Percentiles rank a stretch among this genome's conserved stretches.
Evolutionary conservation across 805 yeast species (phyloP).

Genomic region (Saccharomycopsis synnaedendra): DNA sequence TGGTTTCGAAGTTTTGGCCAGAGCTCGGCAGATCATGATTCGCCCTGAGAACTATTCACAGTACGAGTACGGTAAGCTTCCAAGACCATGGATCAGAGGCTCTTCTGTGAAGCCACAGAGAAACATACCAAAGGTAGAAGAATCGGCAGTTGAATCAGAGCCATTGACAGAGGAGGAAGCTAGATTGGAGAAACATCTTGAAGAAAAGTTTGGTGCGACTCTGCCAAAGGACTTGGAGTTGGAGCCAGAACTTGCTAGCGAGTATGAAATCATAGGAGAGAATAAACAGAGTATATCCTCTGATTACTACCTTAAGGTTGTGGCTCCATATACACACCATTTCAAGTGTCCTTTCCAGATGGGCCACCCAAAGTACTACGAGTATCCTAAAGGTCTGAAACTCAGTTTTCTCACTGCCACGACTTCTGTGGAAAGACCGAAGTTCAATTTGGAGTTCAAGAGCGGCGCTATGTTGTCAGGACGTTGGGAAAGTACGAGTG

Average conservation of each 20-base stretch:
- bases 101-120: conserved; percentile 24
- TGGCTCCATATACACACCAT: conserved; percentile 92
- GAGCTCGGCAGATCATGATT: conserved; percentile 84
- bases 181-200: conserved; percentile 24
- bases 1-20: conserved; percentile 80
- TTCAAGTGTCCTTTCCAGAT: conserved; percentile 76
- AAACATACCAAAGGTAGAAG: conserved; percentile 3
- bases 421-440: conserved; percentile 66
- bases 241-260: conserved; percentile 28
- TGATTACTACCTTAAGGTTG: conserved; percentile 45
- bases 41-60: conserved; percentile 59
- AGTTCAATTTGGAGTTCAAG: conserved; percentile 71
- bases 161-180: conserved; percentile 18
- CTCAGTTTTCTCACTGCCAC: conserved; percentile 68
- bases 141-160: no score
- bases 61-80: conserved; percentile 48
- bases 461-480: conserved; percentile 68
- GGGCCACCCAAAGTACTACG: conserved; percentile 58
- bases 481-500: conserved; percentile 51
- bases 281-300: conserved; percentile 16
- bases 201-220: conserved; percentile 31
- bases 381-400: conserved; percentile 42
- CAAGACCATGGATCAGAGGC: conserved; percentile 55
- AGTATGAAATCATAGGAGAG: conserved; percentile 16
- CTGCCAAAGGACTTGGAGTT: conserved; percentile 34